These are phyloP conservation scores for Phaseolus lunatus DNA, from an alignment of 306 rosid genomes.

Conservation along the genomic window DNA sequence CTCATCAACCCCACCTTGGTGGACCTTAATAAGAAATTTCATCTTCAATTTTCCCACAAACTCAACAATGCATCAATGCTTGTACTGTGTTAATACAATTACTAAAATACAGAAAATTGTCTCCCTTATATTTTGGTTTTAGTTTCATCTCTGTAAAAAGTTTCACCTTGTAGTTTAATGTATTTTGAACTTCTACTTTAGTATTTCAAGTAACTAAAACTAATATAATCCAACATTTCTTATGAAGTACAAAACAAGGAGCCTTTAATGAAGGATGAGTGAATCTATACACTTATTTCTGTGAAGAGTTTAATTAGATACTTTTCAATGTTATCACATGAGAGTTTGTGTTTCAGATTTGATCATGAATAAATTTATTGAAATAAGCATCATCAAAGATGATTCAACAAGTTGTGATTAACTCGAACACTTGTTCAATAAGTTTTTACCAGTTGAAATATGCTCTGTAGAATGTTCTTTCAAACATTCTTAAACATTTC, in stretches of 20 bases:
- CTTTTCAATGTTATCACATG: not conserved
- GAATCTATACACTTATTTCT: not conserved
- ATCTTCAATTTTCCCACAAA: not conserved
- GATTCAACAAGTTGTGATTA: not conserved
- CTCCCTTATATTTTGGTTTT: not conserved
- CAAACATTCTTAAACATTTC: not conserved
- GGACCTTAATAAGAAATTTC: not conserved
- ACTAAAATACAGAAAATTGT: not conserved
- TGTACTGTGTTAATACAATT: not conserved
- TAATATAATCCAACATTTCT: not conserved
- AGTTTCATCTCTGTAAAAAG: not conserved
- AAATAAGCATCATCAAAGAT: not conserved
- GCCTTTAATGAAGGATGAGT: not conserved
- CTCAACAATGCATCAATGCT: not conserved
- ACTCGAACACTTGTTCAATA: not conserved
- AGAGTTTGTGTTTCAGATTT: not conserved
- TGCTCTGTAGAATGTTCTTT: not conserved
- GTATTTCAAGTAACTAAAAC: not conserved
- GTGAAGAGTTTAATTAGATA: not conserved
- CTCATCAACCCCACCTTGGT: slow-evolving; percentile 12
- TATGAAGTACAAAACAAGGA: not conserved
- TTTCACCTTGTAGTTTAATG: not conserved
- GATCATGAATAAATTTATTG: not conserved
- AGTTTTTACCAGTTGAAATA: not conserved
- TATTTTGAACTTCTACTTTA: not conserved